Percentiles rank a stretch among this genome's conserved stretches.
phyloP scores from a whole-genome alignment of 352 stramenopile genomes.

The Pythium oligandrum region DNA sequence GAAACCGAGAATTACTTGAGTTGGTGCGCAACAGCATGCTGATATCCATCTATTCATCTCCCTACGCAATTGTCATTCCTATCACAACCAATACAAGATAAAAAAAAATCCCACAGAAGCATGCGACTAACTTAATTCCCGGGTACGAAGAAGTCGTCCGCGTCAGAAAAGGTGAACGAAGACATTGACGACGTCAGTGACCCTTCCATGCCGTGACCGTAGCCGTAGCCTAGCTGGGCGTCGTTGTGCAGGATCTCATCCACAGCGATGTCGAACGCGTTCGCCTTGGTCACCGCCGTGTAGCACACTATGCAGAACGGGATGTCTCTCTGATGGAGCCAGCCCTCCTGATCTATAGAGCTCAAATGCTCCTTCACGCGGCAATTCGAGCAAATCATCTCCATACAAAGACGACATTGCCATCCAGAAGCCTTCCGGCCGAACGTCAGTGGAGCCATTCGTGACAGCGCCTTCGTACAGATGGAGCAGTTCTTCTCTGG shows the following conservation, averaged over 20 bases:
- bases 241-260: slow-evolving; percentile 19
- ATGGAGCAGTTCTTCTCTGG: slow-evolving; percentile 13
- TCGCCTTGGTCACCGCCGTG: slow-evolving; percentile 11
- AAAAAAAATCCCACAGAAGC: too few species aligned
- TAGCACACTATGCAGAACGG: slow-evolving; percentile 18
- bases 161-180: slow-evolving; percentile 11
- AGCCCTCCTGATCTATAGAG: slow-evolving; percentile 5
- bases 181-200: slow-evolving; percentile 11
- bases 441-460: slow-evolving; percentile 12
- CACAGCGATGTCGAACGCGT: slow-evolving; percentile 13
- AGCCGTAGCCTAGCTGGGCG: slow-evolving; percentile 12
- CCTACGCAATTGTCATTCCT: too few species aligned
- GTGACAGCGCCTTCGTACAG: slow-evolving; percentile 9
- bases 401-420: slow-evolving; percentile 17
- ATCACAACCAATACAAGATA: too few species aligned
- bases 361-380: slow-evolving; percentile 16
- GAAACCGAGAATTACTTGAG: too few species aligned
- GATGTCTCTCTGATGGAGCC: slow-evolving; percentile 9
- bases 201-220: not conserved
- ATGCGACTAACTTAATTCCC: too few species aligned
- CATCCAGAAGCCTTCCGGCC: slow-evolving; percentile 5
- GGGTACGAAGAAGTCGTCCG: not conserved
- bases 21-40: too few species aligned
- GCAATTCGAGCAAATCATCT: slow-evolving; percentile 12
- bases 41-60: too few species aligned